Conservation (phyloP, 352 stramenopile species). For the Phytophthora fragariae region DNA sequence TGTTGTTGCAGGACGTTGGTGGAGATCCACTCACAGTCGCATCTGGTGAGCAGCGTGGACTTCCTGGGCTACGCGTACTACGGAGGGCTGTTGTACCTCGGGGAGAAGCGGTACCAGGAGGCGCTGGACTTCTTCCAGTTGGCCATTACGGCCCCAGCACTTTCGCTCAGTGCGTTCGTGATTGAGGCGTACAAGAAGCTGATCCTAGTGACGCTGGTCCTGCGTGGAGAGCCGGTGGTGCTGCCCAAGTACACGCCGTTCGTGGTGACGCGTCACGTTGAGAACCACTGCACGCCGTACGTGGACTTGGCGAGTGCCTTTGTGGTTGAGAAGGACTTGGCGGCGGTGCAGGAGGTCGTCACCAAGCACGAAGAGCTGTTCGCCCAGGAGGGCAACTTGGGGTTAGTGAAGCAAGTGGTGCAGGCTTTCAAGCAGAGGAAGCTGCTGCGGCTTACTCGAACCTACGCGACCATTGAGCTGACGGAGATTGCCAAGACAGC, state of each 20-base stretch:
- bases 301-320: constrained; percentile 65
- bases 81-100: constrained; percentile 73
- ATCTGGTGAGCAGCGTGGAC: constrained; percentile 65
- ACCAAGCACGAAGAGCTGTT: constrained; percentile 58
- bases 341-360: constrained; percentile 41
- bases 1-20: constrained; percentile 59
- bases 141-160: constrained; percentile 74
- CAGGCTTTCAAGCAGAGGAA: constrained; percentile 73
- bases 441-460: constrained; percentile 78
- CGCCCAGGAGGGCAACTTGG: constrained; percentile 69
- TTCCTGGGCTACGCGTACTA: constrained; percentile 90
- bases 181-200: constrained; percentile 89
- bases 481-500: constrained; percentile 62
- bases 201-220: constrained; percentile 72
- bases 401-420: constrained; percentile 83
- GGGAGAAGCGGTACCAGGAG: constrained; percentile 80
- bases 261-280: constrained; percentile 74
- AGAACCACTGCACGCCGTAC: constrained; percentile 74
- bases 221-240: constrained; percentile 52
- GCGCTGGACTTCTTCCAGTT: constrained; percentile 79
- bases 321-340: constrained; percentile 47
- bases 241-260: constrained; percentile 87
- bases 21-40: constrained; percentile 71
- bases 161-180: constrained; percentile 79
- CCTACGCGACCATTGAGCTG: constrained; percentile 82